These are phyloP conservation scores for Chlamydomonas sp. DNA, from an alignment of 139 green algal genomes.

Conservation along the genomic window DNA sequence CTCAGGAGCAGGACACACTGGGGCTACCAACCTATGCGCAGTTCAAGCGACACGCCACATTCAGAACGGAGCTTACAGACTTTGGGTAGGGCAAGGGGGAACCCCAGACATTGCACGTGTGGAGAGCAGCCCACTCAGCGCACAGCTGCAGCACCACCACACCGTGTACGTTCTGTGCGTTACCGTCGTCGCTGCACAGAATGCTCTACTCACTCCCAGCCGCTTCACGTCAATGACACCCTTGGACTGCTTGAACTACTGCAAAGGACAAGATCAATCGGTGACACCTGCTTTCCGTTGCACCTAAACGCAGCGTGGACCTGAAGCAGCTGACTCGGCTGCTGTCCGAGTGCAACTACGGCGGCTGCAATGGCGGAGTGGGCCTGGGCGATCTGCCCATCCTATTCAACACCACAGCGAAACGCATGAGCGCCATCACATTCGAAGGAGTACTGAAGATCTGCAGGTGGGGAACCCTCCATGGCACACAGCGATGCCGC, in stretches of 20 bases:
- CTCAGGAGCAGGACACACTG: conserved; percentile 25
- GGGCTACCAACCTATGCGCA: conserved; percentile 29
- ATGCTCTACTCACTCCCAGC: neutral
- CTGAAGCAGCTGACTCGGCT: conserved; percentile 2
- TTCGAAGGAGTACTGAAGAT: conserved; percentile 24
- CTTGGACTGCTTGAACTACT: no score
- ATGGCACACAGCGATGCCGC: neutral
- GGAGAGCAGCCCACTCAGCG: neutral
- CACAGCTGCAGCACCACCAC: neutral
- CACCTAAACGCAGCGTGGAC: neutral
- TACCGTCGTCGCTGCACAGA: neutral
- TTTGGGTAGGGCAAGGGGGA: conserved; percentile 6
- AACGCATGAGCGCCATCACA: neutral
- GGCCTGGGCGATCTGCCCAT: conserved; percentile 29
- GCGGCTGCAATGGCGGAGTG: conserved; percentile 7
- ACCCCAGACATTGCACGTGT: neutral
- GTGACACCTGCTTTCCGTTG: neutral
- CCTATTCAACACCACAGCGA: conserved; percentile 5
- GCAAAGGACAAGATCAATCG: no score
- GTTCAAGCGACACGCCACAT: conserved; percentile 31
- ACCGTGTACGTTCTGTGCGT: neutral
- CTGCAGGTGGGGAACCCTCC: neutral
- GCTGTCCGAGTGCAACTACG: conserved; percentile 27
- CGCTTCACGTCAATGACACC: neutral
- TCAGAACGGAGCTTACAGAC: conserved; percentile 11